Percentiles rank a stretch among this genome's conserved stretches.
Conservation (phyloP, 2,329 filamentous ascomycete genomes). For the Aspergillus felis region DNA sequence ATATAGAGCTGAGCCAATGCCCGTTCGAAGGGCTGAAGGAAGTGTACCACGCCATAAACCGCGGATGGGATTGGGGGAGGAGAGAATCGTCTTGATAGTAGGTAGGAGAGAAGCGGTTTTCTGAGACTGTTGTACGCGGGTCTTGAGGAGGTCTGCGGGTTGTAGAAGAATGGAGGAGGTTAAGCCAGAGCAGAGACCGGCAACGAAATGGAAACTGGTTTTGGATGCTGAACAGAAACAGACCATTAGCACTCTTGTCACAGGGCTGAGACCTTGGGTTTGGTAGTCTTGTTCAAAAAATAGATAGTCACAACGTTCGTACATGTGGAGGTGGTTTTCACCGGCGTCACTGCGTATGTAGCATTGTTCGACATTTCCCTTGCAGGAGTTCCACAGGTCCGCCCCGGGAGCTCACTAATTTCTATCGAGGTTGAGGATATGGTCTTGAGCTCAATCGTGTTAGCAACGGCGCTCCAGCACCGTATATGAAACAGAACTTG, state of each 20-base stretch:
- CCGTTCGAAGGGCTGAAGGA: slow-evolving; percentile 88
- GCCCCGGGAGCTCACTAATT: slow-evolving; percentile 1
- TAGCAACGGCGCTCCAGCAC: background rate
- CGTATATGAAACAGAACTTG: background rate
- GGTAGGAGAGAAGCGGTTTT: slow-evolving; percentile 61
- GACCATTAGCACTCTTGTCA: background rate
- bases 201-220: slow-evolving; percentile 74
- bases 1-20: slow-evolving; percentile 89
- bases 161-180: slow-evolving; percentile 87
- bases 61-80: slow-evolving; percentile 62
- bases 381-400: slow-evolving; percentile 4
- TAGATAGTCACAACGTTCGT: slow-evolving; percentile 7
- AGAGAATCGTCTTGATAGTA: slow-evolving; percentile 67
- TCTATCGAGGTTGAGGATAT: background rate
- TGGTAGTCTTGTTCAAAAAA: background rate
- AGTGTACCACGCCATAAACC: slow-evolving; percentile 89
- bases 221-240: slow-evolving; percentile 32
- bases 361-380: slow-evolving; percentile 30
- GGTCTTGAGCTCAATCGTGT: slow-evolving; percentile 1
- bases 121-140: slow-evolving; percentile 84
- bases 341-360: slow-evolving; percentile 24
- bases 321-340: slow-evolving; percentile 30
- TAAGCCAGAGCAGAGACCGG: slow-evolving; percentile 82
- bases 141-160: slow-evolving; percentile 94
- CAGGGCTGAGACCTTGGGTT: background rate